Percentiles rank a stretch among this genome's conserved stretches.
phyloP scores from a whole-genome alignment of 441 rosid genomes.

The Populus hybrid region DNA sequence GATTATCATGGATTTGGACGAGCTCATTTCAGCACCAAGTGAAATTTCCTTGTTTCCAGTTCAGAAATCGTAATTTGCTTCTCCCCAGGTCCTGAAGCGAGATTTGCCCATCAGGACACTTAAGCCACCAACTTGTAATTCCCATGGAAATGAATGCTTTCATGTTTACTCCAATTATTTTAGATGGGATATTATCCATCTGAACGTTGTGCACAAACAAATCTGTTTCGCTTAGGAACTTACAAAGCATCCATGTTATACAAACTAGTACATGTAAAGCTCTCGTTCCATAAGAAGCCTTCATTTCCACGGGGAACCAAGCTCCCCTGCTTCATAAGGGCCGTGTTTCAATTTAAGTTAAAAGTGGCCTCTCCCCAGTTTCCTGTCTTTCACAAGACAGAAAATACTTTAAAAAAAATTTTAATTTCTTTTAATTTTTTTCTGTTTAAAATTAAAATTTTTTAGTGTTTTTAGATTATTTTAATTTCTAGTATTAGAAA shows the following conservation, averaged over 20 bases:
- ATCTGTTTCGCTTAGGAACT: neutral
- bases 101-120: neutral
- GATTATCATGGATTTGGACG: no score
- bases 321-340: neutral
- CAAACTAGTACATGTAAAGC: neutral
- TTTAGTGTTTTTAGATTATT: no score
- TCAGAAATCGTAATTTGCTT: neutral
- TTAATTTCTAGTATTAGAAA: no score
- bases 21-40: no score
- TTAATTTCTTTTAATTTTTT: no score
- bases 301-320: neutral
- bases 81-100: neutral
- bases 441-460: no score
- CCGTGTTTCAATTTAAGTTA: neutral
- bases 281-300: neutral
- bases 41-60: neutral
- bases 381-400: neutral
- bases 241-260: neutral
- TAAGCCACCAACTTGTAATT: neutral
- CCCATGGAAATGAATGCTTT: neutral
- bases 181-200: neutral
- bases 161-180: neutral
- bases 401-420: no score
- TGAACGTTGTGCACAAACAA: neutral
- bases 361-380: neutral